A percentile compares a stretch with the other conserved stretches of the same genome.
Evolutionary conservation across 495 filamentous ascomycete genomes (phyloP).

Genomic region (Aspergillus panamensis): DNA sequence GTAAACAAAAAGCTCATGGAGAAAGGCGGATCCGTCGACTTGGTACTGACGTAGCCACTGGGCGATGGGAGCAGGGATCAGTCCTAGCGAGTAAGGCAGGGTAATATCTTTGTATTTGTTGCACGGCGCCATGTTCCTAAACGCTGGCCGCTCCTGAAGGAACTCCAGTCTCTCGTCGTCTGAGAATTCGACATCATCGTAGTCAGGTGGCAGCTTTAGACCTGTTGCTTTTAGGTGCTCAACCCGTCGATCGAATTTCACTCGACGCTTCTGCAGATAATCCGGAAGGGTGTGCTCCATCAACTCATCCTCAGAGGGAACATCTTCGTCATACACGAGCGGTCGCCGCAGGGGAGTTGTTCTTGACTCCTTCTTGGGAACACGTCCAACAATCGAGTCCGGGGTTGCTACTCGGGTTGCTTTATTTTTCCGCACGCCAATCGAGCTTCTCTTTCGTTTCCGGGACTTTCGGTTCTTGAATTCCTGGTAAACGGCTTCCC

Average conservation of each 20-base stretch:
- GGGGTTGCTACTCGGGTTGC: conserved; percentile 26
- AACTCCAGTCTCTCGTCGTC: conserved; percentile 68
- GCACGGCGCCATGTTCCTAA: conserved; percentile 58
- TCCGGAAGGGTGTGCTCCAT: conserved; percentile 58
- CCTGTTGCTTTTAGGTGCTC: conserved; percentile 62
- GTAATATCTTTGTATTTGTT: conserved; percentile 70
- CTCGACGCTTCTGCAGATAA: conserved; percentile 53
- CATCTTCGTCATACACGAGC: conserved; percentile 39
- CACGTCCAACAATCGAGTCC: conserved; percentile 30
- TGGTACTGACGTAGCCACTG: conserved; percentile 94
- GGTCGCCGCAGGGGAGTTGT: conserved; percentile 17
- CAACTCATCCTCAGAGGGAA: conserved; percentile 51
- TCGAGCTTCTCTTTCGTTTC: conserved; percentile 51
- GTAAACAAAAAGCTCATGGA: conserved; percentile 87
- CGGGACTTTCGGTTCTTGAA: conserved; percentile 58
- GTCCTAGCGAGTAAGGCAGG: conserved; percentile 69
- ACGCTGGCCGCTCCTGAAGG: conserved; percentile 65
- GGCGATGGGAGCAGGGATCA: conserved; percentile 87
- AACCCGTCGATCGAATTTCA: conserved; percentile 49
- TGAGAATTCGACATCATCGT: conserved; percentile 79
- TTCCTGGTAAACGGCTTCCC: conserved; percentile 51
- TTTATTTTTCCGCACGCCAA: conserved; percentile 48
- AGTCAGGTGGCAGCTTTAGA: conserved; percentile 74
- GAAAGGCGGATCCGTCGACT: conserved; percentile 76
- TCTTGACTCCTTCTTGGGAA: conserved; percentile 23